Base-by-base conservation (phyloP, 2,329 filamentous ascomycete species). In the Aspergillus clavatus region DNA sequence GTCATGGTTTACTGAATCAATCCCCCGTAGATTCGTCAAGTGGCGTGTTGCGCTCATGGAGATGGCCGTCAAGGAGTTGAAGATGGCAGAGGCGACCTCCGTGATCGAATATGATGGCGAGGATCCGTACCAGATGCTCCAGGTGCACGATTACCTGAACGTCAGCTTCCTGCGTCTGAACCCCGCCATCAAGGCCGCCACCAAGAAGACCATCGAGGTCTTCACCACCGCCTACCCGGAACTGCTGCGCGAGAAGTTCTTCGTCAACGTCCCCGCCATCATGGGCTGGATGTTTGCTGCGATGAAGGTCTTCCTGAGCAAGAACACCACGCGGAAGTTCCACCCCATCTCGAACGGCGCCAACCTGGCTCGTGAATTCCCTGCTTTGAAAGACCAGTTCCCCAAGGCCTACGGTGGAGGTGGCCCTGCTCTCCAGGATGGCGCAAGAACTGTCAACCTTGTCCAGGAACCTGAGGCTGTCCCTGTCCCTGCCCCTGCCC, bases 1-100 rank as follows among this genome's bases (percentile, higher is more conserved):
- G 2, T 19, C 14, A 8, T 18, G 8, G 23, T 12, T 5, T 14
- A n/a, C n/a, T n/a, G n/a, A n/a, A n/a, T n/a, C n/a, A n/a, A n/a
- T n/a, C n/a, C n/a, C n/a, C 2, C 24, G 8, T 50, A 94, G 89
- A 40, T 96, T 96, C 72, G 79, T 96, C 60, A 80, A 83, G 55
- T 96, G 90, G 89, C 86, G 91, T 47, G 83, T 90, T 35, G 88
- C 86, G 10, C 79, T 95, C 45, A 95, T 95, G 89, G 90, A 96
- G 67, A 75, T 89, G 38, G 86, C 87, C 3, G 75, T 96, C 37
- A 78, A 82, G 52, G 82, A 87, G 51, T 82, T 96, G 43, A 76
- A 82, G 52, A 77, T 96, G 51, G 64, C 77, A 16, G 75, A 79
- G 21, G 87, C 87, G 41, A 89, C 81, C 7, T 82, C 85, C 2